These are phyloP conservation scores for Baffinella frigidus DNA, from an alignment of 208 protist species.

Conservation along the genomic window DNA sequence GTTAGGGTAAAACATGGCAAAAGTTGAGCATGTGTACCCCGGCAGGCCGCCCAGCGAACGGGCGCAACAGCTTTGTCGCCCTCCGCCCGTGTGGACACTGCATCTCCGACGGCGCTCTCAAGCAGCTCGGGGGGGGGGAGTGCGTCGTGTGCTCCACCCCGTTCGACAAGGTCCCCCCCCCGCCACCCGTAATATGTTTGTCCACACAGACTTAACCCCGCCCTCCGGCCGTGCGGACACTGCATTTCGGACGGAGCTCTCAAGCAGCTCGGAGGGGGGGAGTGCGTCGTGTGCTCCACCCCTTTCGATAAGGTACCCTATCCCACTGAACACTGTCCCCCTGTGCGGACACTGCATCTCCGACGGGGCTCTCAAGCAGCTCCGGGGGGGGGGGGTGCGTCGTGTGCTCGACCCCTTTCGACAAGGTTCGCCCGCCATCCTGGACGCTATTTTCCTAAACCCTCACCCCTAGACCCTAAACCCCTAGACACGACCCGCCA, in stretches of 20 bases:
- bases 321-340: too few species aligned
- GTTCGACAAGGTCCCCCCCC: too few species aligned
- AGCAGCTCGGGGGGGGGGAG: neutral
- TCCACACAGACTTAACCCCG: too few species aligned
- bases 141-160: neutral
- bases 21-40: too few species aligned
- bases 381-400: neutral
- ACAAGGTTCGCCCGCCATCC: too few species aligned
- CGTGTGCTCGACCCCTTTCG: neutral
- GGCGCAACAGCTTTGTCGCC: neutral
- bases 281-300: neutral
- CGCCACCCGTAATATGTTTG: too few species aligned
- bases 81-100: neutral
- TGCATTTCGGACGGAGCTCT: neutral
- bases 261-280: neutral
- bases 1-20: too few species aligned
- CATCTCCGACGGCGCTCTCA: neutral
- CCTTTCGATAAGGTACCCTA: too few species aligned
- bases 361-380: neutral
- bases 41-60: constrained; percentile 13
- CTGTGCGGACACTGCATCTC: neutral
- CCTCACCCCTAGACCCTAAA: too few species aligned
- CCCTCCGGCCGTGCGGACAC: neutral
- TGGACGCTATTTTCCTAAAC: too few species aligned
- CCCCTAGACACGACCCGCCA: too few species aligned